Evolutionary conservation across 1,284 basidiomycete genomes (phyloP).

Genomic region (Mycosarcoma mackinlayi): DNA sequence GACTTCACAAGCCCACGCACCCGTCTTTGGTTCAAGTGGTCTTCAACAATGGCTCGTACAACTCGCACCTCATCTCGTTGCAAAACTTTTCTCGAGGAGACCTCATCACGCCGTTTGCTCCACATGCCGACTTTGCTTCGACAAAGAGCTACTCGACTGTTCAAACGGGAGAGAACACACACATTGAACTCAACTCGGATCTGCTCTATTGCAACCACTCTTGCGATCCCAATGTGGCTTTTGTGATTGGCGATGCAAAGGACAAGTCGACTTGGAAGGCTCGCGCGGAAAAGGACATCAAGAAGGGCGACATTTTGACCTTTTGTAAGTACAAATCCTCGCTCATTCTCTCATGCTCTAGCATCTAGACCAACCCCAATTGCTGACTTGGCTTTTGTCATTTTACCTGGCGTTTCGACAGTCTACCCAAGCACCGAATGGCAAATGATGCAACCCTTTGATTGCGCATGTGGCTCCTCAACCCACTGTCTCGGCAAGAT

Average conservation of each 20-base stretch:
- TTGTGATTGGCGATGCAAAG: conserved; percentile 35
- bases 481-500: conserved; percentile 52
- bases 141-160: conserved; percentile 58
- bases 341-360: too few relatives aligned
- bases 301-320: conserved; percentile 55
- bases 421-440: conserved; percentile 66
- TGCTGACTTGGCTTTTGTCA: too few relatives aligned
- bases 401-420: too few relatives aligned
- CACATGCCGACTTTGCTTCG: conserved; percentile 40
- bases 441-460: conserved; percentile 64
- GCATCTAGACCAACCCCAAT: too few relatives aligned
- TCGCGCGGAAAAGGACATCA: conserved; percentile 51
- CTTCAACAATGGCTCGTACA: conserved; percentile 63
- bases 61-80: conserved; percentile 55
- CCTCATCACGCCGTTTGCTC: conserved; percentile 45
- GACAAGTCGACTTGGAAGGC: conserved; percentile 47
- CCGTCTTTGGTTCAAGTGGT: conserved; percentile 54
- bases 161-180: conserved; percentile 48
- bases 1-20: conserved; percentile 54
- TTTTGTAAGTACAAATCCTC: conserved; percentile 58
- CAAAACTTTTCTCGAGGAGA: conserved; percentile 43
- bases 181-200: conserved; percentile 64
- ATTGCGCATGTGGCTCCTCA: conserved; percentile 51
- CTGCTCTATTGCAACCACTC: conserved; percentile 66
- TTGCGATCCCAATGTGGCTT: conserved; percentile 59